Base-by-base conservation (phyloP, 352 stramenopile species). In the Globisporangium parvum region DNA sequence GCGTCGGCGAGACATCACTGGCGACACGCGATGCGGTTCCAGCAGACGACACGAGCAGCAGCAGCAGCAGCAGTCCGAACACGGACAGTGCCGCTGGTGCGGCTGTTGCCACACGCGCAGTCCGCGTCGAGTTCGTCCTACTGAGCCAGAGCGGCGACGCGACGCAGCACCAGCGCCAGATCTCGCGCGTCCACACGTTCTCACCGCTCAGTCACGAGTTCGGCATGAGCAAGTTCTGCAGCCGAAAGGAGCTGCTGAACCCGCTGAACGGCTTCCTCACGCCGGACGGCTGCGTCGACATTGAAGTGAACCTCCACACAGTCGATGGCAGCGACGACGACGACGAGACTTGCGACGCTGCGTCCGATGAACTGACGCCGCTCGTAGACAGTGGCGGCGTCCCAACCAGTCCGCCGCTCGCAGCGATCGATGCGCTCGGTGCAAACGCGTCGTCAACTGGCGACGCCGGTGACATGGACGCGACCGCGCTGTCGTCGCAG, bases 131-230 rank as follows among this genome's bases (percentile, higher is more conserved):
- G 42, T 73, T 92, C 26, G 51, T 66, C 5, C 51, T 92, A 17
- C 5, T 81, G n/a, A 64, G 70, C 40, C 70, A 76, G 35, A 60
- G 54, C 12, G 61, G 73, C 14, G 39, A 55, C 20, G 26, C 51
- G 11, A 23, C 59, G 20, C 59, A 51, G 2, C 62, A 75, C 21
- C 18, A 73, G 6, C 50, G 64, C 2, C 65, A 84, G 46, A 59
- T 64, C 37, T 85, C 75, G 23, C 59, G 62, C 3, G 70, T 79
- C n/a, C 70, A 87, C 35, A 26, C 59, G 35, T 88, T 89, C 68
- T 71, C 71, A 12, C 60, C 48, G 5, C 61, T 88, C 31, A 75
- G 69, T 40, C 49, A 65, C 6, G 74, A 83, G 46, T 83, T 87
- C 46, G 79, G 73, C 45, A 73, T 90, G 51, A 70, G 60, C 54